Base-by-base conservation (phyloP, 202 grass and related monocot genomes). In the Bolboschoenoplectus hybrid region DNA sequence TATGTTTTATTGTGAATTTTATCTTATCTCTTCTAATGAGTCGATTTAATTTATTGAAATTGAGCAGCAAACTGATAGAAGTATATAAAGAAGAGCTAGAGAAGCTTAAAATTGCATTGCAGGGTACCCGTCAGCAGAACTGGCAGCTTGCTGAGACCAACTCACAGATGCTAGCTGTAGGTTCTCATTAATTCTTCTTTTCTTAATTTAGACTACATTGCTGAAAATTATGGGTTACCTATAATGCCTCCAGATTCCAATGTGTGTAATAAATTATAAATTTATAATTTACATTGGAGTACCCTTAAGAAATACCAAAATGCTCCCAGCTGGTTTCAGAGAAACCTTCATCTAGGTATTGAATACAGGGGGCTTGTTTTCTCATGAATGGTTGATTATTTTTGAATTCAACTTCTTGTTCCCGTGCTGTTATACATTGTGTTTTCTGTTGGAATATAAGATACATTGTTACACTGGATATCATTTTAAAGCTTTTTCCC, bases 41-140 rank as follows among this genome's bases (percentile, higher is more conserved):
- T 70, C 81, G 7, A 65, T 14, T 69, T 57, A 10, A 39, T 5
- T 6, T 45, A 34, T 82, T 75, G 20, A 61, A 81, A 84, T 0
- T 81, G 44, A 87, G 84, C 88, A 91, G 92, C 2, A 91, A 88
- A 65, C 16, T 85, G 13, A 82, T 89, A 9, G 83, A 91, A 52
- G 11, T 60, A 19, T 88, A 71, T 73, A 35, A 17, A 32, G 3
- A 82, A 6, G 88, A 91, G 74, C 32, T 88, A 1, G 76, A 87
- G 6, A 91, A 94, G 46, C 81, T 91, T 43, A 84, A 62, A 2
- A 9, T 66, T 7, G 63, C 67, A 9, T 56, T 94, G 58, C 86
- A 88, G 0, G n/a, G 34, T 0, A 2, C 19, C 0, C 86, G 50
- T 0, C 86, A 91, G 67, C 67, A 91, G 80, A 94, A 94, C 35